Percentiles rank a stretch among this genome's conserved stretches.
phyloP scores from a whole-genome alignment of 257 asterid genomes.

The Dorcoceras hygrometricum region DNA sequence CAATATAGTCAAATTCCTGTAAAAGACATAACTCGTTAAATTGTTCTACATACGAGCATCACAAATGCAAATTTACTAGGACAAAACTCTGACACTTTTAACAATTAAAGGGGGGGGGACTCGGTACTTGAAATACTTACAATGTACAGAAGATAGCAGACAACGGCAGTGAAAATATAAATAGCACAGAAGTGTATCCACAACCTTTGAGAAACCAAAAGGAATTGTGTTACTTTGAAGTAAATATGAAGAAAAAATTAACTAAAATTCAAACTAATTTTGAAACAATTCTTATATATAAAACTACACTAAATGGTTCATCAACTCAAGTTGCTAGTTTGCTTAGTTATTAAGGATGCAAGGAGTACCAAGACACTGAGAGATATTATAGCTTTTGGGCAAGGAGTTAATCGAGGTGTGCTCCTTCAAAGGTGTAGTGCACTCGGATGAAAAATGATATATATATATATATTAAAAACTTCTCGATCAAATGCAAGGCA shows the following conservation, averaged over 20 bases:
- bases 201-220: conserved; percentile 61
- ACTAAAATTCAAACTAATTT: conserved; percentile 9
- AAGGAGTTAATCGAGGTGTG: background rate
- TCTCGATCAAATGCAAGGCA: background rate
- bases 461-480: too few species aligned
- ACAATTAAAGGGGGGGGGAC: background rate
- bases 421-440: background rate
- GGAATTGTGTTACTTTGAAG: conserved; percentile 26
- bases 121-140: conserved; percentile 53
- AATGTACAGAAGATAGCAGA: conserved; percentile 89
- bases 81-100: conserved; percentile 9
- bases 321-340: conserved; percentile 14
- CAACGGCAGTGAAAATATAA: conserved; percentile 81
- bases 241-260: conserved; percentile 14
- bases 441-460: background rate
- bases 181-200: conserved; percentile 96
- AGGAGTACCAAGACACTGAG: background rate
- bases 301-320: background rate
- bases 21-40: conserved; percentile 25
- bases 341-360: background rate
- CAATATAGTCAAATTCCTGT: conserved; percentile 85
- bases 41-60: conserved; percentile 16
- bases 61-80: conserved; percentile 7
- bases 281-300: background rate
- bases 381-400: background rate